A percentile compares a stretch with the other conserved stretches of the same genome.
Evolutionary conservation across 805 yeast species (phyloP).

Genomic region (Torulaspora microellipsoides): DNA sequence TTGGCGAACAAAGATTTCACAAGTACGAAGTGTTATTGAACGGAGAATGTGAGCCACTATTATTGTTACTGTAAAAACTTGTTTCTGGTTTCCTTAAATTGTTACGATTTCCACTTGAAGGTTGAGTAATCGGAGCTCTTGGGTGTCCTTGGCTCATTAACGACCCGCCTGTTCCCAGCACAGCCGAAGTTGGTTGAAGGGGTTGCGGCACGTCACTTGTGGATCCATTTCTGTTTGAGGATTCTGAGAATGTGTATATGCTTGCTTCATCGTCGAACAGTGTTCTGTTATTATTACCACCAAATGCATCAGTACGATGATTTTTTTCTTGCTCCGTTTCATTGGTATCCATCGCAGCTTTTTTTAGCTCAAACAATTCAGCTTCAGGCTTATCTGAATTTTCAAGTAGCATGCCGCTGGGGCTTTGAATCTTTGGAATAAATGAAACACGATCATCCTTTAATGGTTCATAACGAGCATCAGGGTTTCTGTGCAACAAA

Average conservation of each 20-base stretch:
- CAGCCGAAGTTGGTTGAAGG: slow-evolving; percentile 30
- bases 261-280: slow-evolving; percentile 19
- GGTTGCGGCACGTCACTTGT: slow-evolving; percentile 15
- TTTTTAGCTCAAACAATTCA: slow-evolving; percentile 35
- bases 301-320: slow-evolving; percentile 23
- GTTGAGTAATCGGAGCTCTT: slow-evolving; percentile 12
- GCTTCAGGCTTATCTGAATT: slow-evolving; percentile 27
- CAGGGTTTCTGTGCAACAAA: slow-evolving; percentile 84
- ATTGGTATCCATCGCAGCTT: slow-evolving; percentile 36
- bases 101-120: slow-evolving; percentile 11
- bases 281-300: slow-evolving; percentile 11
- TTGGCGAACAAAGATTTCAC: background rate
- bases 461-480: slow-evolving; percentile 91
- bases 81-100: slow-evolving; percentile 31
- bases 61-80: slow-evolving; percentile 23
- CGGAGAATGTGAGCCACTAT: slow-evolving; percentile 9
- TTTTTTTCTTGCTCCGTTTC: slow-evolving; percentile 31
- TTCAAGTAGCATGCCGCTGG: slow-evolving; percentile 20
- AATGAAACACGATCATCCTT: slow-evolving; percentile 96
- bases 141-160: slow-evolving; percentile 12
- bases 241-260: slow-evolving; percentile 11
- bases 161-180: slow-evolving; percentile 19
- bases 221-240: slow-evolving; percentile 10
- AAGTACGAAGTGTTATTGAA: slow-evolving; percentile 16
- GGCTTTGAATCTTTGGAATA: slow-evolving; percentile 59